Evolutionary conservation across 495 filamentous ascomycete genomes (phyloP).

Genomic region (Daldinia decipiens): DNA sequence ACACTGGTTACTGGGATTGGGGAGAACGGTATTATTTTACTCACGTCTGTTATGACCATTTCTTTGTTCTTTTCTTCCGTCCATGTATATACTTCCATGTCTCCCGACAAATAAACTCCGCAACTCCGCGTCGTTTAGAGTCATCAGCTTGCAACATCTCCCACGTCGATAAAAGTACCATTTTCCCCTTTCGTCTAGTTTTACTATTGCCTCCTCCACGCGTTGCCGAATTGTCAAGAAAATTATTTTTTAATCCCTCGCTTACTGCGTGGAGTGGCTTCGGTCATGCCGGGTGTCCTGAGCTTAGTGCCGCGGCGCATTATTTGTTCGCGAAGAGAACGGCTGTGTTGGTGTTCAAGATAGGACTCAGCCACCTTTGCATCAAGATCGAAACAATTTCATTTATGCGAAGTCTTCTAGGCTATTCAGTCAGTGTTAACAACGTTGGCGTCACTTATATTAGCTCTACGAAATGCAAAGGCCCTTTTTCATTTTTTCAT

Average conservation of each 20-base stretch:
- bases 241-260: conserved; percentile 36
- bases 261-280: conserved; percentile 39
- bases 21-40: conserved; percentile 28
- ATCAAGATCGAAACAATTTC: conserved; percentile 31
- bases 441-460: conserved; percentile 36
- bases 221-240: conserved; percentile 4
- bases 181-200: conserved; percentile 12
- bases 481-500: conserved; percentile 7
- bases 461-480: conserved; percentile 25
- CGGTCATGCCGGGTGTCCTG: conserved; percentile 37
- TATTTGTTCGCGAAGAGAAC: conserved; percentile 29
- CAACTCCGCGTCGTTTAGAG: conserved; percentile 15
- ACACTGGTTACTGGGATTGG: conserved; percentile 30
- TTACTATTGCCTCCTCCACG: conserved; percentile 16
- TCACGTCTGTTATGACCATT: conserved; percentile 38
- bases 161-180: conserved; percentile 15
- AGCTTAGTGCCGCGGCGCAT: conserved; percentile 34
- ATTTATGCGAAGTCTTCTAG: conserved; percentile 34
- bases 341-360: conserved; percentile 35
- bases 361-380: conserved; percentile 42
- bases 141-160: conserved; percentile 20
- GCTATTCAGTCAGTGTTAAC: conserved; percentile 8
- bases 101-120: conserved; percentile 14
- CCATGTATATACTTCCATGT: conserved; percentile 31
- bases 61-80: conserved; percentile 23